Base-by-base conservation (phyloP, 805 yeast genomes). In the Henningerozyma blattae region DNA sequence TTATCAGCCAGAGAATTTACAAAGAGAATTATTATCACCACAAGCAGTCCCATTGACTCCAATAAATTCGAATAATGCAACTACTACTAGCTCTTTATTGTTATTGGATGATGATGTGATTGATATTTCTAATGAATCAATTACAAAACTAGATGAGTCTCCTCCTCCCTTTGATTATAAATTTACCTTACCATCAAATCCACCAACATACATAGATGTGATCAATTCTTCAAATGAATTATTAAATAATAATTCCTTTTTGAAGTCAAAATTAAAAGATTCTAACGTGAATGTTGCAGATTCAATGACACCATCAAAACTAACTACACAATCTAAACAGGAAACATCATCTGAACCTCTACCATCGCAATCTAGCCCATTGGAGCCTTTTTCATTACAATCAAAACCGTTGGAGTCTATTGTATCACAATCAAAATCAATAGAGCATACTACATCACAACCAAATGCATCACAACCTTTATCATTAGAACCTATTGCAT, bases 1-100 rank as follows among this genome's bases (percentile, higher is more conserved):
- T 8, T 79, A 74, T 48, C 64, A 69, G 42, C 87, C 87, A 0
- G 61, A 56, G 0, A 50, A 50, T 13, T 50, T 67, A 17, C 65
- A 66, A 3, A 49, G 59, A 3, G 72, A 62, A 34, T 44, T 75
- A 35, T 58, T 67, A 19, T 72, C 82, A 0, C 77, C 82, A 1
- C 86, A 75, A 43, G 85, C 40, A 5, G 22, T 34, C 5, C 40
- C 40, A 15, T 28, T 37, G 14, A 31, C 36, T 4, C 22, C 14
- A 66, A 74, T 18, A 70, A 4, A 22, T 5, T 8, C 7, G 5
- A 15, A 24, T 2, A 13, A 12, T 5, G 27, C 7, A 8, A 24
- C 6, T 7, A 20, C 16, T 4, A n/a, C 28, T n/a, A 25, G 28
- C 16, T 7, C 13, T 22, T n/a, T n/a, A n/a, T n/a, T n/a, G n/a